Percentiles rank a stretch among this genome's conserved stretches.
These are phyloP conservation scores for Globisporangium megalacanthum DNA, from an alignment of 352 stramenopile species.

Conservation along the genomic window DNA sequence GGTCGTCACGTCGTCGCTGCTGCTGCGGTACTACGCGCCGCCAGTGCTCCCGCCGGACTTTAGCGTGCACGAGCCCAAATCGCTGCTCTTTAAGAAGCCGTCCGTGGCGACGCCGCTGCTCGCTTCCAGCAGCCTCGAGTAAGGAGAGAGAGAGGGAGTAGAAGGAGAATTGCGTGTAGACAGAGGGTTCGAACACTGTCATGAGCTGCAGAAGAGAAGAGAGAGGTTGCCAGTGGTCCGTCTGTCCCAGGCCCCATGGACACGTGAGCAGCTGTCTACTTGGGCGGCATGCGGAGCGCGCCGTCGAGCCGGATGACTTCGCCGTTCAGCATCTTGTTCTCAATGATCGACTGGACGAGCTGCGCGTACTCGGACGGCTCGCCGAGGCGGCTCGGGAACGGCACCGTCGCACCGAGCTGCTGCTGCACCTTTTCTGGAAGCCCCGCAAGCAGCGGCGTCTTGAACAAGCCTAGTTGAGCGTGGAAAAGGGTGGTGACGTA, in stretches of 20 bases:
- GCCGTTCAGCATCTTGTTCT: constrained; percentile 98
- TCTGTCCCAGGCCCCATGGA: too few species aligned
- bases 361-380: constrained; percentile 94
- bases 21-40: constrained; percentile 89
- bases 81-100: constrained; percentile 79
- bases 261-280: constrained; percentile 35
- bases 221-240: too few species aligned
- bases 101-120: constrained; percentile 65
- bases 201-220: too few species aligned
- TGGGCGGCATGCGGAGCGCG: constrained; percentile 93
- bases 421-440: constrained; percentile 94
- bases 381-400: constrained; percentile 94
- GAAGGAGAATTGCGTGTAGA: too few species aligned
- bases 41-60: constrained; percentile 60
- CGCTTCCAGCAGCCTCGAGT: constrained; percentile 59
- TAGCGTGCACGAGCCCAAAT: constrained; percentile 62
- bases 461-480: constrained; percentile 87
- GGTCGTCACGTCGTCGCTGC: constrained; percentile 93
- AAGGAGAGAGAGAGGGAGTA: constrained; percentile 6
- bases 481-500: neutral
- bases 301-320: constrained; percentile 98
- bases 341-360: constrained; percentile 93
- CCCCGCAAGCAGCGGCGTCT: constrained; percentile 94
- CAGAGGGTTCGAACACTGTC: too few species aligned
- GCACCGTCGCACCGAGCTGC: constrained; percentile 91